phyloP scores from a whole-genome alignment of 2,329 filamentous ascomycete species.

The Achaetomium macrosporum region DNA sequence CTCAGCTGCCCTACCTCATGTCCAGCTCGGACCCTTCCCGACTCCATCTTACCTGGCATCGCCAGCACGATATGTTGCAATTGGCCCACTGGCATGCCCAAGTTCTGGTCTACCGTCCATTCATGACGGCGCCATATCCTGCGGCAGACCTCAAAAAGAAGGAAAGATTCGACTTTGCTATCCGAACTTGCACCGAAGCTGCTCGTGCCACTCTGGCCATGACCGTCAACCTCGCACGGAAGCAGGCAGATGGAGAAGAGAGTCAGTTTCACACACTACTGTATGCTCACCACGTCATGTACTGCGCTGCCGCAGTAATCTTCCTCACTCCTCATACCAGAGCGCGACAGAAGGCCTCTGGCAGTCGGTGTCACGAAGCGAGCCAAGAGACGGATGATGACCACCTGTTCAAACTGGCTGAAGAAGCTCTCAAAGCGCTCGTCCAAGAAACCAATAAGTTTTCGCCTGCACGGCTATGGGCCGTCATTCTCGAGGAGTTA shows the following conservation, averaged over 20 bases:
- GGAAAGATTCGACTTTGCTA: conserved; percentile 3
- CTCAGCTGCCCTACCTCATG: conserved; percentile 12
- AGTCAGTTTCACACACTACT: conserved; percentile 20
- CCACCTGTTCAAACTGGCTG: conserved; percentile 11
- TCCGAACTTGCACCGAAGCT: conserved; percentile 12
- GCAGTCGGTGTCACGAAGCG: background rate
- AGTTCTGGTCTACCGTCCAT: conserved; percentile 20
- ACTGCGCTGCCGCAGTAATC: conserved; percentile 11
- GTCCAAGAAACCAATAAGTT: conserved; percentile 7
- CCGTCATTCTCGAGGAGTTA: conserved; percentile 19
- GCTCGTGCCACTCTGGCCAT: conserved; percentile 4
- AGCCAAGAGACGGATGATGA: conserved; percentile 7
- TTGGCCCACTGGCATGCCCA: conserved; percentile 19
- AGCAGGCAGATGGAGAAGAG: conserved; percentile 13
- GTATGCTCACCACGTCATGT: conserved; percentile 19
- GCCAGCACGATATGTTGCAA: conserved; percentile 17
- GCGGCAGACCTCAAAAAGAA: conserved; percentile 9
- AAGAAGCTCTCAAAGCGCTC: conserved; percentile 11
- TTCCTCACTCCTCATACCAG: conserved; percentile 17
- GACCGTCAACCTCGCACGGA: conserved; percentile 8
- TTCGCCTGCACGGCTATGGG: conserved; percentile 17
- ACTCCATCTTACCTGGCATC: conserved; percentile 16
- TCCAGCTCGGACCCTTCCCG: conserved; percentile 6
- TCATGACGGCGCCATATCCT: conserved; percentile 18
- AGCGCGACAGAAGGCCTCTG: conserved; percentile 11